Percentiles rank a stretch among this genome's conserved stretches.
phyloP scores from a whole-genome alignment of 108 stramenopile genomes.

The Mayamaea pseudoterrestris region DNA sequence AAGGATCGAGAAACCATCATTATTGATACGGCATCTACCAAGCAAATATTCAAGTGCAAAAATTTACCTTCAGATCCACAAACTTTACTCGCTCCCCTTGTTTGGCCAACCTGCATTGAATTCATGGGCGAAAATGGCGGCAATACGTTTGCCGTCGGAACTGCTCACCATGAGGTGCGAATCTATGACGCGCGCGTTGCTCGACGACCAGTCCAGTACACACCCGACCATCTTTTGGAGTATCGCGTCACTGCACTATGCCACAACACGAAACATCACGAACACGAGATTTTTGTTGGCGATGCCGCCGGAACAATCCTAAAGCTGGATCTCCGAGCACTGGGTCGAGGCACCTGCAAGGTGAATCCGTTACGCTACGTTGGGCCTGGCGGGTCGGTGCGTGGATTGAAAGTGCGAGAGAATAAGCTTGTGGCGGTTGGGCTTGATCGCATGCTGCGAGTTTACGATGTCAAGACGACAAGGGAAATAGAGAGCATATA shows the following conservation, averaged over 20 bases:
- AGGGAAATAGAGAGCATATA: conserved; percentile 64
- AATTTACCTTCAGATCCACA: conserved; percentile 78
- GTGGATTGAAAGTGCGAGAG: no score
- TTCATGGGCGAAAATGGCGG: conserved; percentile 24
- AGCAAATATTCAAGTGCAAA: conserved; percentile 68
- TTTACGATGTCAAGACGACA: conserved; percentile 44
- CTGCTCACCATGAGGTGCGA: conserved; percentile 71
- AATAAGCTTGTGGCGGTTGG: conserved; percentile 74
- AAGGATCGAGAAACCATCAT: conserved; percentile 57
- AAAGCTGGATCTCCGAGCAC: no score
- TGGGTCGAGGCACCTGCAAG: no score
- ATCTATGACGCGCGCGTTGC: conserved; percentile 64
- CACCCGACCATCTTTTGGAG: conserved; percentile 35
- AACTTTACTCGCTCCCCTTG: conserved; percentile 66
- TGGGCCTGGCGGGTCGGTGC: conserved; percentile 69
- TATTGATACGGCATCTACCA: conserved; percentile 50
- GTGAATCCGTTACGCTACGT: conserved; percentile 54
- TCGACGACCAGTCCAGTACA: conserved; percentile 53
- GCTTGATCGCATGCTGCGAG: conserved; percentile 72
- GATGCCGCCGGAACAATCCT: conserved; percentile 53
- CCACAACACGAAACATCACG: conserved; percentile 27
- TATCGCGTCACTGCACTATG: conserved; percentile 63
- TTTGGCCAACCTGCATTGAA: conserved; percentile 61
- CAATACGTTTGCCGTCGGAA: conserved; percentile 52
- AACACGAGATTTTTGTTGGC: conserved; percentile 40